phyloP scores from a whole-genome alignment of 768 basidiomycete species.

The Amanita pallidorosea region DNA sequence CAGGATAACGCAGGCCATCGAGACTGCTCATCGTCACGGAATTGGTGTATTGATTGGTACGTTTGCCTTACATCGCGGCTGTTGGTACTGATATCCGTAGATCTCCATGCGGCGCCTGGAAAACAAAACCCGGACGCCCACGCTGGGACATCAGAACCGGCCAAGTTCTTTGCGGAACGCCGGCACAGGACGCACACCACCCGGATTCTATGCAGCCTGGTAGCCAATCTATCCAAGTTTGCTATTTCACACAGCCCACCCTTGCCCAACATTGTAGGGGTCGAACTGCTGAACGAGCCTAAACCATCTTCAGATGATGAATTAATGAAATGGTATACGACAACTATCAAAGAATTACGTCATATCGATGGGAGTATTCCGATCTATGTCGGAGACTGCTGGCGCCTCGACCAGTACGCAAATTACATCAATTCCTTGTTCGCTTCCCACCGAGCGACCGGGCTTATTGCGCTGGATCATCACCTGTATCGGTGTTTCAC shows the following conservation, averaged over 20 bases:
- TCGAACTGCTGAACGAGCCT: slow-evolving; percentile 54
- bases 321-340: slow-evolving; percentile 54
- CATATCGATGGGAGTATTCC: slow-evolving; percentile 45
- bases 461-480: slow-evolving; percentile 60
- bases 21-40: slow-evolving; percentile 40
- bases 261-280: slow-evolving; percentile 43
- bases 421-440: slow-evolving; percentile 27
- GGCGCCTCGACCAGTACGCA: slow-evolving; percentile 58
- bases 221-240: slow-evolving; percentile 17
- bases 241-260: slow-evolving; percentile 21
- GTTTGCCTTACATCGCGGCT: slow-evolving; percentile 5
- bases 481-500: slow-evolving; percentile 83
- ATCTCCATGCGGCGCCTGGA: slow-evolving; percentile 66
- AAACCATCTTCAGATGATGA: slow-evolving; percentile 35
- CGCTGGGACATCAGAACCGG: slow-evolving; percentile 44
- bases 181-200: slow-evolving; percentile 37
- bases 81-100: slow-evolving; percentile 19
- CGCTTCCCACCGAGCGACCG: slow-evolving; percentile 3
- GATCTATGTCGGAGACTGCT: slow-evolving; percentile 67
- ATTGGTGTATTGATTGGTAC: slow-evolving; percentile 70
- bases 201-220: slow-evolving; percentile 34
- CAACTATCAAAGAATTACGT: slow-evolving; percentile 43
- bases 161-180: slow-evolving; percentile 37
- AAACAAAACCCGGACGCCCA: slow-evolving; percentile 67
- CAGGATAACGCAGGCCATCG: slow-evolving; percentile 48